Percentiles rank a stretch among this genome's conserved stretches.
Evolutionary conservation across 345 rosid species (phyloP).

Genomic region (Conringia planisiliqua): DNA sequence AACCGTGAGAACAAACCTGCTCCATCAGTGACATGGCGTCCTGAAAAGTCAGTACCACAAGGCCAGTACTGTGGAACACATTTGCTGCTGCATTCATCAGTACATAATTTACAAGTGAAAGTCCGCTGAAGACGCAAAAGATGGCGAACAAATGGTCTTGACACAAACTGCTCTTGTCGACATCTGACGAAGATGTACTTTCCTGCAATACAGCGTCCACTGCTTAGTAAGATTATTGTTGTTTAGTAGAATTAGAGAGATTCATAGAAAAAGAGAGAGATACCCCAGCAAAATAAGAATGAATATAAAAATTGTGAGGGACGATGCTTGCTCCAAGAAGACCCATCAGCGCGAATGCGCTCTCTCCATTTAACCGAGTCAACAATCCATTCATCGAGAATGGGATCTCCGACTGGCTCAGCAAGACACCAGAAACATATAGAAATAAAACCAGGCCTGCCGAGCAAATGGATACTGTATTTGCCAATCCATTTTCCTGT

Average conservation of each 20-base stretch:
- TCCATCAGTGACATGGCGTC: conserved; percentile 90
- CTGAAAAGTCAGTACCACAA: conserved; percentile 74
- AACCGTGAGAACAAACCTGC: conserved; percentile 52
- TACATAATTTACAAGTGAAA: conserved; percentile 65
- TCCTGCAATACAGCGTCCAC: conserved; percentile 42
- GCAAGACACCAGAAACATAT: conserved; percentile 65
- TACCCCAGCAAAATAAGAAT: conserved; percentile 87
- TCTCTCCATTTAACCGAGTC: conserved; percentile 67
- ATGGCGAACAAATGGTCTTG: conserved; percentile 73
- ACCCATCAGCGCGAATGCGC: conserved; percentile 77
- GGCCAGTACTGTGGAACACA: conserved; percentile 70
- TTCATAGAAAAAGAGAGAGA: neutral
- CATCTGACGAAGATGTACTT: conserved; percentile 43
- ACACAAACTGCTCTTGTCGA: conserved; percentile 58
- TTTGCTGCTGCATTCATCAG: conserved; percentile 84
- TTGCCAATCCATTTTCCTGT: conserved; percentile 71
- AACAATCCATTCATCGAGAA: conserved; percentile 53
- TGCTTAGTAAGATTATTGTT: conserved; percentile 16
- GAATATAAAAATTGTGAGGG: conserved; percentile 98
- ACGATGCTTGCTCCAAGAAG: conserved; percentile 95
- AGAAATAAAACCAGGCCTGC: conserved; percentile 58
- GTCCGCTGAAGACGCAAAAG: conserved; percentile 65
- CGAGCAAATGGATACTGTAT: conserved; percentile 46
- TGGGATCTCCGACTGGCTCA: conserved; percentile 77
- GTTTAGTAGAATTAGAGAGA: neutral